Evolutionary conservation across 1,284 basidiomycete species (phyloP).

Genomic region (Ustilago cynodontis): DNA sequence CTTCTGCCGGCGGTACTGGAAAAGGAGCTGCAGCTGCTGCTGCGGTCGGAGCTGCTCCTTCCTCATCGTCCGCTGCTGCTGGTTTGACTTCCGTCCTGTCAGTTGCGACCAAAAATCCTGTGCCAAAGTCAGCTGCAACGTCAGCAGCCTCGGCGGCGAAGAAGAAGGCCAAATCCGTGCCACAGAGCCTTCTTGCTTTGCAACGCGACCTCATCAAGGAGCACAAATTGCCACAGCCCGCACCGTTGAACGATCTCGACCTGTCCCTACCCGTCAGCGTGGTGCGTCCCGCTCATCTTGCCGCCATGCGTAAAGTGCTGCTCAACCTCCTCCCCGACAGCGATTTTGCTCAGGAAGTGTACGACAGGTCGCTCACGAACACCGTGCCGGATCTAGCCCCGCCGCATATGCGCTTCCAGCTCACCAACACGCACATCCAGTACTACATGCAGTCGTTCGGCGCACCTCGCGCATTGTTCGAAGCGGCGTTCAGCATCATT

Average conservation of each 20-base stretch:
- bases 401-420: slow-evolving; percentile 38
- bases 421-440: slow-evolving; percentile 46
- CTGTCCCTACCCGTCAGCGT: slow-evolving; percentile 16
- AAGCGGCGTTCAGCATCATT: slow-evolving; percentile 38
- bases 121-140: neutral
- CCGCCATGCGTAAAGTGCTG: slow-evolving; percentile 35
- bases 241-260: slow-evolving; percentile 26
- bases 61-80: slow-evolving; percentile 12
- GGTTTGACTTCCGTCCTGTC: neutral
- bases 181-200: slow-evolving; percentile 13
- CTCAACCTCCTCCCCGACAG: slow-evolving; percentile 31
- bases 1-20: neutral
- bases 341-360: slow-evolving; percentile 33
- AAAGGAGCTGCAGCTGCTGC: neutral
- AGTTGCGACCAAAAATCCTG: neutral
- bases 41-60: neutral
- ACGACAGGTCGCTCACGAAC: slow-evolving; percentile 13
- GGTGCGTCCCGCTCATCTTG: slow-evolving; percentile 36
- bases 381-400: slow-evolving; percentile 21
- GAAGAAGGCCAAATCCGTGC: slow-evolving; percentile 12
- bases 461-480: slow-evolving; percentile 30
- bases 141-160: slow-evolving; percentile 10
- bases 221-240: slow-evolving; percentile 22
- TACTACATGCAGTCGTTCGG: slow-evolving; percentile 41
- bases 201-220: slow-evolving; percentile 40